Percentiles rank a stretch among this genome's conserved stretches.
These are phyloP conservation scores for Cadophora sp. DNA, from an alignment of 2,329 filamentous ascomycete species.

Conservation along the genomic window DNA sequence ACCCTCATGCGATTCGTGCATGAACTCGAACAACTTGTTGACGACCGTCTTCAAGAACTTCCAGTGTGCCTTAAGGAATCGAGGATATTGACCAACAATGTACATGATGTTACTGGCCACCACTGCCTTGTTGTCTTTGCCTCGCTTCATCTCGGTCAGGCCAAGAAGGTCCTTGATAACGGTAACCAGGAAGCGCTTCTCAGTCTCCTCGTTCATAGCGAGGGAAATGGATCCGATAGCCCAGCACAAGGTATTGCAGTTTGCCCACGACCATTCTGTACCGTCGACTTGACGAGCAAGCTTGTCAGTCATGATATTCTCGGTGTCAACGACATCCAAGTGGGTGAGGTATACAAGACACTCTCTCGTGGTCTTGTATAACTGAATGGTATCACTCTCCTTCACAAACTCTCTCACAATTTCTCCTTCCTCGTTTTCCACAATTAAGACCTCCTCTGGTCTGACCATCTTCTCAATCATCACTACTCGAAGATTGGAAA, in stretches of 20 bases:
- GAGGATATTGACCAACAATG: constrained; percentile 97
- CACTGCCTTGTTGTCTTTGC: constrained; percentile 99
- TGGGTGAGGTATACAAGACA: constrained; percentile 97
- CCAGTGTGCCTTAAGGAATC: constrained; percentile 99
- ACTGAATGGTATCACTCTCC: constrained; percentile 97
- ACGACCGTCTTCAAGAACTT: constrained; percentile 99
- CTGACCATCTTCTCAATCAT: constrained; percentile 99
- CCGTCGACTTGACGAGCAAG: constrained; percentile 94
- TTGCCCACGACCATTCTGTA: constrained; percentile 98
- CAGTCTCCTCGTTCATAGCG: constrained; percentile 99
- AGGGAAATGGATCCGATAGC: constrained; percentile 98
- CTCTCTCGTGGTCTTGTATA: constrained; percentile 98
- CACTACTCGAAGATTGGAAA: constrained; percentile 92
- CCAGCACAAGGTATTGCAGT: constrained; percentile 99
- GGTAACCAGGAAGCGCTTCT: constrained; percentile 97
- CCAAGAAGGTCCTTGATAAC: constrained; percentile 98
- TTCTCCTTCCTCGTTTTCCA: constrained; percentile 99
- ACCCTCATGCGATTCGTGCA: constrained; percentile 99
- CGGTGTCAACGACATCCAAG: constrained; percentile 95
- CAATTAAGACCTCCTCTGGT: constrained; percentile 95
- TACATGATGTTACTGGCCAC: constrained; percentile 99
- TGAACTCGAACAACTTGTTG: constrained; percentile 99
- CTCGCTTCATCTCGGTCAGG: constrained; percentile 98
- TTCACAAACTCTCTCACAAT: constrained; percentile 99
- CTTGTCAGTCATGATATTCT: constrained; percentile 99